Conservation (phyloP, 768 basidiomycete genomes). For the Leccinum rimulosum region DNA sequence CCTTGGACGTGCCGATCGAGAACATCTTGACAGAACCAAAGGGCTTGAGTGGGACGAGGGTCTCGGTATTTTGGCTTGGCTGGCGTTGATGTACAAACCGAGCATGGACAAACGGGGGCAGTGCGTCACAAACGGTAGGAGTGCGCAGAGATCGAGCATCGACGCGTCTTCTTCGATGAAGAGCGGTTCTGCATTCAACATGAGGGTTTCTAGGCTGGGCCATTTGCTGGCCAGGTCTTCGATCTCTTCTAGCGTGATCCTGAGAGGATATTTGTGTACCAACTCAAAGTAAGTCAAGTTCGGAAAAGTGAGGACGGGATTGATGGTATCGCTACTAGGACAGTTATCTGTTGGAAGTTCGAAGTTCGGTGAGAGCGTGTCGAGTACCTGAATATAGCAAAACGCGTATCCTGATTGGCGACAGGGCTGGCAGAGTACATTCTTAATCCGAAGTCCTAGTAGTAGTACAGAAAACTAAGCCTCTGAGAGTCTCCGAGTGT, state of each 20-base stretch:
- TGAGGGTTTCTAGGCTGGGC: constrained; percentile 42
- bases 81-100: constrained; percentile 39
- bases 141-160: constrained; percentile 37
- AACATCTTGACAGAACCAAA: constrained; percentile 28
- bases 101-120: constrained; percentile 37
- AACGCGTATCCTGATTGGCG: too few relatives aligned
- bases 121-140: constrained; percentile 39
- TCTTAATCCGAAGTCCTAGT: too few relatives aligned
- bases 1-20: constrained; percentile 50
- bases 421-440: too few relatives aligned
- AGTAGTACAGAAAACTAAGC: too few relatives aligned
- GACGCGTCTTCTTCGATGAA: constrained; percentile 12
- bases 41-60: constrained; percentile 12
- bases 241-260: constrained; percentile 41
- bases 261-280: constrained; percentile 30
- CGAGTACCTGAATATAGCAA: too few relatives aligned
- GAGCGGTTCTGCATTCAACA: constrained; percentile 49
- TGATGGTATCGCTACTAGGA: constrained; percentile 32
- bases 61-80: constrained; percentile 14
- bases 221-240: constrained; percentile 44
- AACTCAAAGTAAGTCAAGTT: constrained; percentile 34
- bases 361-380: too few relatives aligned
- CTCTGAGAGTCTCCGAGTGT: too few relatives aligned
- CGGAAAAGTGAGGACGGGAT: constrained; percentile 35
- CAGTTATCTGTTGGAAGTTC: constrained; percentile 14